These are phyloP conservation scores for Aegilops umbellulata DNA, from an alignment of 176 grass and related monocot species.

Conservation along the genomic window DNA sequence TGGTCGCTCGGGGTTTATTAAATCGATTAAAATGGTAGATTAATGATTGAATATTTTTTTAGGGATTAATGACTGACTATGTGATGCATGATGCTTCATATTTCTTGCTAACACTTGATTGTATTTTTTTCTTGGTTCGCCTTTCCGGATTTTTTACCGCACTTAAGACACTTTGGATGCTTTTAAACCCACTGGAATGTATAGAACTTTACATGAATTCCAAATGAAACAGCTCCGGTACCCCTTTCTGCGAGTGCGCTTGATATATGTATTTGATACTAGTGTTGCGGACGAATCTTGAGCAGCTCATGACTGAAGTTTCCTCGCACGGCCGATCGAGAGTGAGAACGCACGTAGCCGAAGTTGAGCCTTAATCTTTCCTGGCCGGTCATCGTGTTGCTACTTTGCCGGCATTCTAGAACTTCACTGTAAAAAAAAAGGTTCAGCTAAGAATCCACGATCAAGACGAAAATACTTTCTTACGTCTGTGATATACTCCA, in stretches of 20 bases:
- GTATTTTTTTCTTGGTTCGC: too few relatives aligned
- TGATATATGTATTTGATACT: not conserved
- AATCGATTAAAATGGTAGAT: too few relatives aligned
- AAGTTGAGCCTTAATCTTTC: not conserved
- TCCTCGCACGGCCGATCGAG: too few relatives aligned
- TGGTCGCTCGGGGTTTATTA: too few relatives aligned
- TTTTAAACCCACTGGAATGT: too few relatives aligned
- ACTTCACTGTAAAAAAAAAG: not conserved
- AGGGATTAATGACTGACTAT: too few relatives aligned
- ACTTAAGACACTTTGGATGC: too few relatives aligned
- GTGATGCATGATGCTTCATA: too few relatives aligned
- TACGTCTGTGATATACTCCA: too few relatives aligned
- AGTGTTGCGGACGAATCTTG: not conserved
- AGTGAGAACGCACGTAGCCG: not conserved
- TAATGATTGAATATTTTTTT: too few relatives aligned
- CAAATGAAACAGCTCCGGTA: not conserved
- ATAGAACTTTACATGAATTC: not conserved
- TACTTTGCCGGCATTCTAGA: slow-evolving; percentile 2
- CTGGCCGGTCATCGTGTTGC: not conserved
- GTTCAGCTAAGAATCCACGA: slow-evolving; percentile 7
- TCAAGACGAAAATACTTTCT: slow-evolving; percentile 23
- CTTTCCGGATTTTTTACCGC: too few relatives aligned
- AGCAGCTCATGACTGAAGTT: not conserved
- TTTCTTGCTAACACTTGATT: too few relatives aligned
- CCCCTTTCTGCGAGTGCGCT: not conserved